Conservation (phyloP, 306 rosid genomes). For the Clitoria ternatea region DNA sequence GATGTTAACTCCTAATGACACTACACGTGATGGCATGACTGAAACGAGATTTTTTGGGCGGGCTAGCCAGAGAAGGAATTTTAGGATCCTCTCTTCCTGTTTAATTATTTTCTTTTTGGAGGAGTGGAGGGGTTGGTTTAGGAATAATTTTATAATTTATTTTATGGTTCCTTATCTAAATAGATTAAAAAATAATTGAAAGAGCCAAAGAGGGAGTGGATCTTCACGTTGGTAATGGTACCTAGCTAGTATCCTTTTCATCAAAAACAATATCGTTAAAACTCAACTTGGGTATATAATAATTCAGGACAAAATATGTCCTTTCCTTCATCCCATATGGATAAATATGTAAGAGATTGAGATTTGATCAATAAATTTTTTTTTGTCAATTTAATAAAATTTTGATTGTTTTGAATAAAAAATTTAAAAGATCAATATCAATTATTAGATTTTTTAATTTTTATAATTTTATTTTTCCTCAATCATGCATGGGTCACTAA, state of each 20-base stretch:
- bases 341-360: too few relatives aligned
- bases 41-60: background rate
- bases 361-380: too few relatives aligned
- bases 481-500: too few relatives aligned
- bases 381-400: too few relatives aligned
- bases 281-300: too few relatives aligned
- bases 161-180: background rate
- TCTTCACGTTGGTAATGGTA: background rate
- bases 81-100: background rate
- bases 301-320: too few relatives aligned
- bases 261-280: background rate
- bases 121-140: background rate
- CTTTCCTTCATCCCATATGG: too few relatives aligned
- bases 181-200: background rate
- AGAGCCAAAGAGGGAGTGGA: background rate
- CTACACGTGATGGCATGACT: constrained; percentile 29
- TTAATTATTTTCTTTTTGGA: background rate
- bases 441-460: too few relatives aligned
- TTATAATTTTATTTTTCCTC: too few relatives aligned
- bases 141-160: background rate
- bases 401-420: too few relatives aligned
- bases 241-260: background rate
- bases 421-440: too few relatives aligned
- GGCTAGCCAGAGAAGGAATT: constrained; percentile 5
- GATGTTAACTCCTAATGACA: constrained; percentile 5